These are phyloP conservation scores for Penicillium vulpinum DNA, from an alignment of 2,329 filamentous ascomycete genomes.

Conservation along the genomic window DNA sequence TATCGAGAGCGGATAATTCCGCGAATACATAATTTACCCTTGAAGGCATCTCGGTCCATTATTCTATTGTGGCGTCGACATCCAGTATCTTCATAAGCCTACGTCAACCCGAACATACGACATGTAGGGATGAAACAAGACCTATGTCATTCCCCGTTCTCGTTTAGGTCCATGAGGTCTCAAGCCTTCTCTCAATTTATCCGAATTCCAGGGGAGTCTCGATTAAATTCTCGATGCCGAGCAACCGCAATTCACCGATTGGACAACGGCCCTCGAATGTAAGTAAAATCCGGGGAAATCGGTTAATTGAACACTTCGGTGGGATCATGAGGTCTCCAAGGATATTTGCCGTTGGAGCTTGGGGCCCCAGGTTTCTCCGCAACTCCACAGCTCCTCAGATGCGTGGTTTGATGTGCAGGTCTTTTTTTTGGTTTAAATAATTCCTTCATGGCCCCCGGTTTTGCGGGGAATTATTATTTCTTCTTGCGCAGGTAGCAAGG, in stretches of 20 bases:
- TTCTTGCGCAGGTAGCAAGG: background rate
- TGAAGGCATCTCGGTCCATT: background rate
- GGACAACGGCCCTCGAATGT: background rate
- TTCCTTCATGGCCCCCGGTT: background rate
- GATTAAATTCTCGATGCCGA: background rate
- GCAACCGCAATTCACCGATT: constrained; percentile 1
- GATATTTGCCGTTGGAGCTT: constrained; percentile 1
- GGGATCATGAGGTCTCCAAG: background rate
- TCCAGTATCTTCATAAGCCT: background rate
- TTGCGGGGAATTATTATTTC: constrained; percentile 2
- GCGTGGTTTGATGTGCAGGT: background rate
- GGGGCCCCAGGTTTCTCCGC: constrained; percentile 8
- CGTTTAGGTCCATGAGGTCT: background rate
- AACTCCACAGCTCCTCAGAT: background rate
- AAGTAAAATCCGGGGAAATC: constrained; percentile 9
- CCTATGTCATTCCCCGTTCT: background rate
- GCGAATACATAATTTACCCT: background rate
- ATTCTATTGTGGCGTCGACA: background rate
- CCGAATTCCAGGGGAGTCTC: background rate
- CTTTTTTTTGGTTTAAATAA: constrained; percentile 1
- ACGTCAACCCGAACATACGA: no score
- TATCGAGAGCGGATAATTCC: background rate
- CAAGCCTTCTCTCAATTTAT: background rate
- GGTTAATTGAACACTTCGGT: constrained; percentile 1
- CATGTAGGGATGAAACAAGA: background rate